Evolutionary conservation across 208 protist genomes (phyloP).

Genomic region (Acanthamoeba triangularis): DNA sequence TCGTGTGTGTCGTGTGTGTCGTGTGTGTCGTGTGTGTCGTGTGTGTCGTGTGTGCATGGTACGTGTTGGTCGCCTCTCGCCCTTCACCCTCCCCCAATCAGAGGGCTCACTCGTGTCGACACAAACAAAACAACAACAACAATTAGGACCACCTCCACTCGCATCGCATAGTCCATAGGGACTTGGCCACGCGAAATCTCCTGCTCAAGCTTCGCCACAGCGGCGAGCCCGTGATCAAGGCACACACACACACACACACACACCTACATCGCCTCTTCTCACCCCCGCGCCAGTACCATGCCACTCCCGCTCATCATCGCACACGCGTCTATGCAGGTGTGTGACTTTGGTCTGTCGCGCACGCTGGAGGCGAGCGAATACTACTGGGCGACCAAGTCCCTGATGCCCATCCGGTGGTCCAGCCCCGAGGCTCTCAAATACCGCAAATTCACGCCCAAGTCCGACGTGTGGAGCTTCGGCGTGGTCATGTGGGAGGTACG

Average conservation of each 20-base stretch:
- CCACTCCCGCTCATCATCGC: too few relatives aligned
- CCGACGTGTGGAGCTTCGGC: conserved; percentile 63
- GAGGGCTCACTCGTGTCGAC: not conserved
- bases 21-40: not conserved
- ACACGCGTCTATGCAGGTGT: conserved; percentile 8
- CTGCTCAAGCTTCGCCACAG: conserved; percentile 32
- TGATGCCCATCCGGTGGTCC: conserved; percentile 32
- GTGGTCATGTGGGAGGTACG: conserved; percentile 66
- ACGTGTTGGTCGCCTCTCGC: not conserved
- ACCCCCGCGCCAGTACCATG: too few relatives aligned
- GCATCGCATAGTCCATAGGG: conserved; percentile 48
- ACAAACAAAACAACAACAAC: not conserved
- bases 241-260: not conserved
- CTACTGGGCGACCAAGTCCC: conserved; percentile 37
- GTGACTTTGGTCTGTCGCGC: conserved; percentile 71
- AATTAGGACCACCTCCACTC: conserved; percentile 62
- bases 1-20: not conserved
- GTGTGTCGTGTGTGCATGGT: not conserved
- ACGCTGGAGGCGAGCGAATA: conserved; percentile 29
- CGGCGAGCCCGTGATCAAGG: conserved; percentile 62
- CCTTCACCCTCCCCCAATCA: not conserved
- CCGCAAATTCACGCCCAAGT: conserved; percentile 44
- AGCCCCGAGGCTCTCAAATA: conserved; percentile 40
- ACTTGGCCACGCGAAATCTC: conserved; percentile 59
- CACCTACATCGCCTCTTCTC: too few relatives aligned